Evolutionary conservation across 2,329 filamentous ascomycete genomes (phyloP).

Genomic region (Colletotrichum salicis): DNA sequence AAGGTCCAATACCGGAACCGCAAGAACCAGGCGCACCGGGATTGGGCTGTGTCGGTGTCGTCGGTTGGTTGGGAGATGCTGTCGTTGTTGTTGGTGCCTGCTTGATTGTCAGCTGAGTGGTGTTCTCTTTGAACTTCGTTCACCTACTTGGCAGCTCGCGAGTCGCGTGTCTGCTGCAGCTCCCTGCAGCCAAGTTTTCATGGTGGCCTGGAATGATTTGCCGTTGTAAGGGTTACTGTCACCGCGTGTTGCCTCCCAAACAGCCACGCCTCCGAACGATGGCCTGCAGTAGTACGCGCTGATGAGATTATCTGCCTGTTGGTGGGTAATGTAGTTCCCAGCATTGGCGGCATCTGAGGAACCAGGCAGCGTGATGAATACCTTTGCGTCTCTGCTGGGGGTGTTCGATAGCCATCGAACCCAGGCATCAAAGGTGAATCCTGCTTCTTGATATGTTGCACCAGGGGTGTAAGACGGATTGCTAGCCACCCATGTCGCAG

Average conservation of each 20-base stretch:
- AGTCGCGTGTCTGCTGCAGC: conserved; percentile 11
- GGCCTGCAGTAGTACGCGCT: conserved; percentile 40
- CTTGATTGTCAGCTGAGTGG: neutral
- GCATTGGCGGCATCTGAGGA: conserved; percentile 39
- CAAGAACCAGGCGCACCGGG: conserved; percentile 18
- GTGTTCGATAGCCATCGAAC: conserved; percentile 40
- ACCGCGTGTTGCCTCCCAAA: conserved; percentile 44
- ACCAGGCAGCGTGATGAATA: conserved; percentile 46
- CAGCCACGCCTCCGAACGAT: conserved; percentile 44
- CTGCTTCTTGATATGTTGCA: conserved; percentile 22
- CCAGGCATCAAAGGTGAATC: conserved; percentile 47
- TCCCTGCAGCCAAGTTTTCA: conserved; percentile 27
- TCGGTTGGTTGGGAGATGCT: neutral
- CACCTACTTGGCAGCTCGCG: conserved; percentile 17
- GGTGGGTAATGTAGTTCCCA: conserved; percentile 39
- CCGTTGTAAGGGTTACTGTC: conserved; percentile 31
- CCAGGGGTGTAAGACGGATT: conserved; percentile 43
- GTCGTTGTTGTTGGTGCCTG: neutral
- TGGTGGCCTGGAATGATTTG: conserved; percentile 31
- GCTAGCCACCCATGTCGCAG: conserved; percentile 38
- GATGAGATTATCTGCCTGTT: conserved; percentile 39
- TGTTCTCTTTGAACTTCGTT: neutral
- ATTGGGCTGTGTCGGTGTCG: neutral
- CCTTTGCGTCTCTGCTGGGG: conserved; percentile 41
- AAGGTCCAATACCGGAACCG: conserved; percentile 16